Evolutionary conservation across 164 flowering plant genomes (phyloP).

Genomic region (Stephania cephalantha): DNA sequence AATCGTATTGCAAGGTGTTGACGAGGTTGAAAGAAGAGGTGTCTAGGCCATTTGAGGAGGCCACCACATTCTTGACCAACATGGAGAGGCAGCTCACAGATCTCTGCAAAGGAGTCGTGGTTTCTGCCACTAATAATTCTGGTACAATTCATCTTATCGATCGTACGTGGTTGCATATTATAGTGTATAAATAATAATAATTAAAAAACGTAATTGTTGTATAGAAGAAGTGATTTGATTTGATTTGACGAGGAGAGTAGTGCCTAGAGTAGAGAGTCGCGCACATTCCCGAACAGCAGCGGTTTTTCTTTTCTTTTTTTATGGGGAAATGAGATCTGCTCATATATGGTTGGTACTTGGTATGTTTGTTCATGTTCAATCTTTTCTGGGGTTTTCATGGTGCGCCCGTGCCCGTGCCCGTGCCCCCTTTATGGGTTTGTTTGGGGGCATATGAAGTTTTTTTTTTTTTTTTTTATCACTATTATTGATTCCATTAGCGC

Average conservation of each 20-base stretch:
- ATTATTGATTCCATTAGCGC: too few relatives aligned
- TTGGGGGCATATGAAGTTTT: too few relatives aligned
- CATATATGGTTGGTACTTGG: neutral
- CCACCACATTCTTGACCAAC: slow-evolving; percentile 37
- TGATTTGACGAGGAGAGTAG: neutral
- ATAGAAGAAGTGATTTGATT: too few relatives aligned
- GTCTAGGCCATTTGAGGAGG: slow-evolving; percentile 46
- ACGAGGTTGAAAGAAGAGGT: slow-evolving; percentile 39
- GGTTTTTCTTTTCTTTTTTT: neutral
- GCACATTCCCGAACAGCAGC: neutral
- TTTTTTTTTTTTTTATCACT: too few relatives aligned
- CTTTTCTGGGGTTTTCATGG: too few relatives aligned
- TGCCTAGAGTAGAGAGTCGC: neutral
- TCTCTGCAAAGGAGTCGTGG: slow-evolving; percentile 33
- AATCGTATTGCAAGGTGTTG: slow-evolving; percentile 45
- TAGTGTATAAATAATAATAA: too few relatives aligned
- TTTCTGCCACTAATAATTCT: slow-evolving; percentile 9
- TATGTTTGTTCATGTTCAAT: neutral
- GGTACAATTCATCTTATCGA: too few relatives aligned
- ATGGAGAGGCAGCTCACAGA: slow-evolving; percentile 42
- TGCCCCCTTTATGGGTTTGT: too few relatives aligned
- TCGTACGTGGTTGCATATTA: too few relatives aligned
- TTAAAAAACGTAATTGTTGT: too few relatives aligned
- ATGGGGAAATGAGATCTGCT: neutral
- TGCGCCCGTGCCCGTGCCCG: too few relatives aligned